These are phyloP conservation scores for Naganishia sp. DNA, from an alignment of 1,284 basidiomycete genomes.

Conservation along the genomic window DNA sequence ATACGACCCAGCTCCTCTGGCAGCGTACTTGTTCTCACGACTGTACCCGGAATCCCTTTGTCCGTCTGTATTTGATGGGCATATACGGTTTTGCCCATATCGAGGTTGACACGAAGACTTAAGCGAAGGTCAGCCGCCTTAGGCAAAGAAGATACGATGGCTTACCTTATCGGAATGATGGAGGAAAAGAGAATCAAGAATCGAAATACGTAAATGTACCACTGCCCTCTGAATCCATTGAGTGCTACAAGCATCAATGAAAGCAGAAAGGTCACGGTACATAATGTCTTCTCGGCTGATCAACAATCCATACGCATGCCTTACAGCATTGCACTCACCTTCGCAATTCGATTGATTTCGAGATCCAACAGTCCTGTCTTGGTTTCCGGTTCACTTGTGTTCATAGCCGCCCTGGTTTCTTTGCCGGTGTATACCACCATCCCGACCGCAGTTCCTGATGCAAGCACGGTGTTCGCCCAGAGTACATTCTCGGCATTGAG, in stretches of 20 bases:
- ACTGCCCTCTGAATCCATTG: constrained; percentile 92
- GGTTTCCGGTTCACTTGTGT: constrained; percentile 93
- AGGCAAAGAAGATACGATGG: constrained; percentile 19
- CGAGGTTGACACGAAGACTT: constrained; percentile 94
- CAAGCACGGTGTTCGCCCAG: constrained; percentile 97
- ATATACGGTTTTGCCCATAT: constrained; percentile 99
- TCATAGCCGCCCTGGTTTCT: constrained; percentile 98
- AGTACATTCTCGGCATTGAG: constrained; percentile 90
- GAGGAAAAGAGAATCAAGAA: constrained; percentile 98
- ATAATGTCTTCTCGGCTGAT: constrained; percentile 70
- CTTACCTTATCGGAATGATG: constrained; percentile 96
- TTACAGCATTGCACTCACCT: constrained; percentile 59
- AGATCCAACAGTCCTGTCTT: constrained; percentile 90
- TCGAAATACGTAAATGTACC: constrained; percentile 95
- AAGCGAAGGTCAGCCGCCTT: neutral
- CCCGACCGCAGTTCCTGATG: constrained; percentile 89
- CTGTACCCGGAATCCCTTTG: constrained; percentile 86
- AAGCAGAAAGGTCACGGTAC: constrained; percentile 86
- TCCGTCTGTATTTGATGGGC: constrained; percentile 94
- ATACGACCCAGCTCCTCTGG: constrained; percentile 96
- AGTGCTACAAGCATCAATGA: constrained; percentile 89
- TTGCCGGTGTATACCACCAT: constrained; percentile 91
- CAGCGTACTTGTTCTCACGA: constrained; percentile 93
- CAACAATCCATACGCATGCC: neutral
- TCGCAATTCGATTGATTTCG: constrained; percentile 94